Evolutionary conservation across 331 rosid genomes (phyloP).

Genomic region (Rhamnella rubrinervis): DNA sequence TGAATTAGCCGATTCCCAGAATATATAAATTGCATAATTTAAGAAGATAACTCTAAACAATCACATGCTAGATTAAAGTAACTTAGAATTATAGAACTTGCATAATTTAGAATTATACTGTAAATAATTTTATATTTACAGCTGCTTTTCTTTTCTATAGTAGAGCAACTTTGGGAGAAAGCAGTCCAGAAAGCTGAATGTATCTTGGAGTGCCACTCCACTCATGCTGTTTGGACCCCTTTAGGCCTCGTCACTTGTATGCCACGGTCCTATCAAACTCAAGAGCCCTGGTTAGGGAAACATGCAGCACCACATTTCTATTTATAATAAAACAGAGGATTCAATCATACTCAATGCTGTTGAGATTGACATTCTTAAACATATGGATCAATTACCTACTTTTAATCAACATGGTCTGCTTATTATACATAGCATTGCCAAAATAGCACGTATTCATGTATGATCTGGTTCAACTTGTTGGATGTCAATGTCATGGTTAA

Average conservation of each 20-base stretch:
- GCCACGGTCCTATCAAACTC: constrained; percentile 37
- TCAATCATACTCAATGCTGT: constrained; percentile 72
- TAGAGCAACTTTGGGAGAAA: constrained; percentile 41
- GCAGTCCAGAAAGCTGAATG: constrained; percentile 49
- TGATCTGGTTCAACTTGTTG: too few relatives aligned
- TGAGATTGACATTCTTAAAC: constrained; percentile 49
- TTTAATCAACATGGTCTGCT: constrained; percentile 52
- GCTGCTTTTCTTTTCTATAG: constrained; percentile 57
- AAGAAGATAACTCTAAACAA: not conserved
- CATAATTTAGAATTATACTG: too few relatives aligned
- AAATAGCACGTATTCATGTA: too few relatives aligned
- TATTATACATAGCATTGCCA: not conserved
- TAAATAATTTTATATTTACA: constrained; percentile 48
- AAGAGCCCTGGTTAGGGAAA: constrained; percentile 41
- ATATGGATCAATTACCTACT: constrained; percentile 39
- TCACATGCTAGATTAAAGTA: too few relatives aligned
- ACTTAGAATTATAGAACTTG: too few relatives aligned
- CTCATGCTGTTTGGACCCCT: constrained; percentile 22
- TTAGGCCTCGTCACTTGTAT: constrained; percentile 39
- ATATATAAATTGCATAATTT: too few relatives aligned
- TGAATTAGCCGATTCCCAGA: too few relatives aligned
- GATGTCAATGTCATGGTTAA: not conserved
- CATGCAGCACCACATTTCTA: constrained; percentile 50
- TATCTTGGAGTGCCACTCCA: constrained; percentile 61
- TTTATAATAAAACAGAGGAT: constrained; percentile 37